Evolutionary conservation across 345 rosid species (phyloP).

Genomic region (Passiflora organensis): DNA sequence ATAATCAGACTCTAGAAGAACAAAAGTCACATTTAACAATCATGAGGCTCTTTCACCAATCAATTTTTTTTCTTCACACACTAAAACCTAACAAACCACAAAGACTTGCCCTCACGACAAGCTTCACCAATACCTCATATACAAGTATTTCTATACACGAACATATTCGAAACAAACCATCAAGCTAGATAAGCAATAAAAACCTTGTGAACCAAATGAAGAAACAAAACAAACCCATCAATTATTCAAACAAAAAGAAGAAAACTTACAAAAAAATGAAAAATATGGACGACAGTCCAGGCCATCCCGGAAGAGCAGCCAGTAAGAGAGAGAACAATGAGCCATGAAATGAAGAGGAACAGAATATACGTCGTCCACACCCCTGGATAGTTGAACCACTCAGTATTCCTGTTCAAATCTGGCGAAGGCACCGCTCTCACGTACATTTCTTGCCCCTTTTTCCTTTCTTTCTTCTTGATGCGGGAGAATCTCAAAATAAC

Average conservation of each 20-base stretch:
- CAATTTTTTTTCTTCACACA: background rate
- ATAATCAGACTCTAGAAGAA: too few relatives aligned
- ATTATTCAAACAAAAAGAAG: background rate
- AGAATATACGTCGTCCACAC: constrained; percentile 76
- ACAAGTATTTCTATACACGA: background rate
- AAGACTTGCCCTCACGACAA: background rate
- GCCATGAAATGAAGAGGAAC: constrained; percentile 67
- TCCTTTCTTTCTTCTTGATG: background rate
- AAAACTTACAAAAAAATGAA: constrained; percentile 51
- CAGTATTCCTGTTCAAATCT: constrained; percentile 82
- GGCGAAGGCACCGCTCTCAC: constrained; percentile 62
- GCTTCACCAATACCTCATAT: too few relatives aligned
- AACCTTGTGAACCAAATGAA: background rate
- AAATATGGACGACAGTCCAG: constrained; percentile 75
- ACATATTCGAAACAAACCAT: background rate
- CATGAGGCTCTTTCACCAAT: constrained; percentile 4
- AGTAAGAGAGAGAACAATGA: constrained; percentile 54
- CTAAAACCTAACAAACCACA: background rate
- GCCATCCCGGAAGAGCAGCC: constrained; percentile 75
- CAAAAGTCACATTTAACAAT: background rate
- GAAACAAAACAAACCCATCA: background rate
- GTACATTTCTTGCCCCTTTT: constrained; percentile 32
- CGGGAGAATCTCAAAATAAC: background rate
- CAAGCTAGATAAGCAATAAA: background rate
- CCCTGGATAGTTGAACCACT: constrained; percentile 85